Base-by-base conservation (phyloP, 1,139 yeast species). In the Arxiozyma slooffiae region DNA sequence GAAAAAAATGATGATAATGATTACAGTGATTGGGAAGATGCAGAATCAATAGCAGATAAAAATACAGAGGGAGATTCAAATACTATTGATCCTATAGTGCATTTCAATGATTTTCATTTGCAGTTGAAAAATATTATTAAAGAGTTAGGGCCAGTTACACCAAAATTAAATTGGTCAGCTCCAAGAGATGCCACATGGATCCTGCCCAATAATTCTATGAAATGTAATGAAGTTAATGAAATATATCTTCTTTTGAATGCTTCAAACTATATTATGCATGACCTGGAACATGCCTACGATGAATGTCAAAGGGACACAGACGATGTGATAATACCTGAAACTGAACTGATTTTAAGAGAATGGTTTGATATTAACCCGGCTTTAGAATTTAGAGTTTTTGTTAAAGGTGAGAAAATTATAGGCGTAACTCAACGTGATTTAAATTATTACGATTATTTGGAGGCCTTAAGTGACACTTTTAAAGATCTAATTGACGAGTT, bases 131-230 rank as follows among this genome's bases (percentile, higher is more conserved):
- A 61, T 0, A 64, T 72, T 30, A 81, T 73, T 38, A 53, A 50
- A 34, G 75, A 70, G 53, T 77, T 71, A 61, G 85, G 85, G 0
- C 70, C 80, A 1, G 89, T 89, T 7, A 75, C 87, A 1, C 97
- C 97, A 1, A 92, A 92, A 62, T 72, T 92, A 57, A 92, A 92
- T 70, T 92, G 98, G 98, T 87, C 97, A 0, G 85, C 96, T 1
- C 98, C 99, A 1, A 84, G 82, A 60, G 99, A 92, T 67, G 88
- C 97, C 7, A 77, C 81, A 0, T 92, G 98, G 98, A 90, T 92
- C 36, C 71, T 86, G 62, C 77, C 94, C 1, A 82, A 85, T 38
- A 85, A 86, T 59, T 76, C 86, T 4, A 77, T 85, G 74, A 77
- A 79, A 60, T 89, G 97, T 62, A 74, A 70, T 17, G 75, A 74